These are phyloP conservation scores for Bothriochloa decipiens DNA, from an alignment of 176 grass and related monocot species.

Conservation along the genomic window DNA sequence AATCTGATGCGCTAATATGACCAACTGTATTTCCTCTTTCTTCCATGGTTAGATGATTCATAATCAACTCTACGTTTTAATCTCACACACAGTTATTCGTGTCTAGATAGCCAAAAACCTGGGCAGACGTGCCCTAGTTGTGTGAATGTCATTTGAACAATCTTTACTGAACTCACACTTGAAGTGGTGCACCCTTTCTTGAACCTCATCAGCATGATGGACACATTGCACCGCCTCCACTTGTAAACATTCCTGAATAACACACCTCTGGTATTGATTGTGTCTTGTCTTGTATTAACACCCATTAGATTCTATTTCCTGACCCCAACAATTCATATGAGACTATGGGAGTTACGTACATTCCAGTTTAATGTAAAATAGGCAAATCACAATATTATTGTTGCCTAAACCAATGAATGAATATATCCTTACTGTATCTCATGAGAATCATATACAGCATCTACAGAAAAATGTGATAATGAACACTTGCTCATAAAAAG, in stretches of 20 bases:
- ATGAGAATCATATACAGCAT: neutral
- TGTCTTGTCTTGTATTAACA: neutral
- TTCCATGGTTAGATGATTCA: neutral
- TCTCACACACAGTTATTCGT: neutral
- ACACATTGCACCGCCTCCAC: neutral
- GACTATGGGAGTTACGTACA: neutral
- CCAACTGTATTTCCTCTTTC: neutral
- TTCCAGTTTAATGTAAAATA: neutral
- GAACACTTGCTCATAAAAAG: neutral
- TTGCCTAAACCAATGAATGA: neutral
- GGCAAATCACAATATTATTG: neutral
- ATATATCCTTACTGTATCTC: neutral
- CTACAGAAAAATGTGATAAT: neutral
- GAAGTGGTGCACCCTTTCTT: neutral
- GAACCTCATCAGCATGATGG: neutral
- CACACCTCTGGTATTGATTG: neutral
- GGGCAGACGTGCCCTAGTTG: neutral
- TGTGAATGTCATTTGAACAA: neutral
- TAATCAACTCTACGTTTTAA: neutral
- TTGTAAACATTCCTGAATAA: neutral
- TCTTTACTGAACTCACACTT: neutral
- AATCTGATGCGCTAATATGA: neutral
- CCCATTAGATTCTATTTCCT: neutral
- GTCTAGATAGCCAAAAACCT: neutral
- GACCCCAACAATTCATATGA: neutral